These are phyloP conservation scores for Osmanthus fragrans DNA, from an alignment of 257 asterid genomes.

Conservation along the genomic window DNA sequence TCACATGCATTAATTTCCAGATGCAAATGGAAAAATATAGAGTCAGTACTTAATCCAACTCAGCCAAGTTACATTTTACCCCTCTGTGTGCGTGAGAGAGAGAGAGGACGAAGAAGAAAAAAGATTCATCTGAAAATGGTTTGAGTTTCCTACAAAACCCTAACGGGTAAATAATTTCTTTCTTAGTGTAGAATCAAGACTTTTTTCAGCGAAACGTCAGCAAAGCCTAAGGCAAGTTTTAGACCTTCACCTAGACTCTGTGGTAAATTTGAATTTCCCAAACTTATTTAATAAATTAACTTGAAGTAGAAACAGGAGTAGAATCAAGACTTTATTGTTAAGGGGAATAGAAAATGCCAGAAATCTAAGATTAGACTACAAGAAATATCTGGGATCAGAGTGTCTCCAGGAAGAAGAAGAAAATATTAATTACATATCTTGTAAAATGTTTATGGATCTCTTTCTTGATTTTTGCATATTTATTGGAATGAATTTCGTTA, in stretches of 20 bases:
- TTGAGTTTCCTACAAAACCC: background rate
- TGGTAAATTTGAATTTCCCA: too few relatives aligned
- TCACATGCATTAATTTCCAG: slow-evolving; percentile 5
- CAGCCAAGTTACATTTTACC: background rate
- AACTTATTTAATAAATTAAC: too few relatives aligned
- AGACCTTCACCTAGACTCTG: too few relatives aligned
- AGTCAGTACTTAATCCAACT: background rate
- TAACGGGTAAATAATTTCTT: background rate
- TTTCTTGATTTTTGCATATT: background rate
- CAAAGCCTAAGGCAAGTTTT: too few relatives aligned
- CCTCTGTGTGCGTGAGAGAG: background rate
- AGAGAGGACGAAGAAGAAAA: background rate
- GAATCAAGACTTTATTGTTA: background rate
- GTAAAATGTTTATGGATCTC: background rate
- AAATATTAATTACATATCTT: background rate
- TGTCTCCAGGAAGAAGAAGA: background rate
- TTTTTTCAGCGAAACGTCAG: too few relatives aligned
- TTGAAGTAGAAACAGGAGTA: background rate
- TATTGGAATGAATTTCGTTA: slow-evolving; percentile 6
- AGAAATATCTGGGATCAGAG: background rate
- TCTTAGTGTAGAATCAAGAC: too few relatives aligned
- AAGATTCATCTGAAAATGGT: background rate
- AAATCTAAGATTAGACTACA: background rate
- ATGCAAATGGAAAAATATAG: too few relatives aligned
- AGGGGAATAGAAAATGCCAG: background rate